Conservation (phyloP, 345 rosid genomes). For the Camelina sativa region DNA sequence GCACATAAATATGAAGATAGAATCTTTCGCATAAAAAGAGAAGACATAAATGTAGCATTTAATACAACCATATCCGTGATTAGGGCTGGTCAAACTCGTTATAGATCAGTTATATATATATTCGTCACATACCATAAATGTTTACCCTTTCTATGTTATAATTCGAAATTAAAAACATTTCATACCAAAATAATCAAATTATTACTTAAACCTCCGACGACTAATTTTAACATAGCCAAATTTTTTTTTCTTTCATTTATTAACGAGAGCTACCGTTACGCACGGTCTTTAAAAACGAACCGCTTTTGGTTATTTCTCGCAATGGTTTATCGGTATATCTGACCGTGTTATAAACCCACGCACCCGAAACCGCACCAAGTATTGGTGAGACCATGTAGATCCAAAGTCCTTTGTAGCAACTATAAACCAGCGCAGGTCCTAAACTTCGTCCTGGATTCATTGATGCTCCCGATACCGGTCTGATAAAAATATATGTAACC, state of each 20-base stretch:
- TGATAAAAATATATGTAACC: slow-evolving; percentile 12
- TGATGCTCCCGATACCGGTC: slow-evolving; percentile 84
- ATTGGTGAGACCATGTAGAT: slow-evolving; percentile 63
- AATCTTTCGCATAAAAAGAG: background rate
- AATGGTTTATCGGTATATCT: slow-evolving; percentile 83
- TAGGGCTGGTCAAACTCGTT: slow-evolving; percentile 13
- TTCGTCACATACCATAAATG: slow-evolving; percentile 26
- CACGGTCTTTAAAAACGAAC: slow-evolving; percentile 53
- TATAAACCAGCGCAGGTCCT: slow-evolving; percentile 82
- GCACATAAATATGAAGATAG: background rate
- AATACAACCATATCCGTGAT: slow-evolving; percentile 21
- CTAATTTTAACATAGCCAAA: slow-evolving; percentile 1
- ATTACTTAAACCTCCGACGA: slow-evolving; percentile 30
- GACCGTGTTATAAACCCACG: slow-evolving; percentile 73
- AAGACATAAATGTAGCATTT: background rate
- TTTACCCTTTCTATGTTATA: slow-evolving; percentile 1
- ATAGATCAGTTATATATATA: slow-evolving; percentile 1
- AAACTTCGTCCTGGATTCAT: slow-evolving; percentile 91
- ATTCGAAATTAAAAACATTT: background rate
- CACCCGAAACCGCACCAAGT: slow-evolving; percentile 78
- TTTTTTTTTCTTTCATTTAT: background rate
- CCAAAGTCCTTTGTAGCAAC: slow-evolving; percentile 68
- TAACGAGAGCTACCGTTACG: slow-evolving; percentile 40
- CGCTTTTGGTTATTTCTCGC: slow-evolving; percentile 62
- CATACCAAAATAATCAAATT: slow-evolving; percentile 5